phyloP scores from a whole-genome alignment of 2,329 filamentous ascomycete species.

The Bipolaris zeicola region DNA sequence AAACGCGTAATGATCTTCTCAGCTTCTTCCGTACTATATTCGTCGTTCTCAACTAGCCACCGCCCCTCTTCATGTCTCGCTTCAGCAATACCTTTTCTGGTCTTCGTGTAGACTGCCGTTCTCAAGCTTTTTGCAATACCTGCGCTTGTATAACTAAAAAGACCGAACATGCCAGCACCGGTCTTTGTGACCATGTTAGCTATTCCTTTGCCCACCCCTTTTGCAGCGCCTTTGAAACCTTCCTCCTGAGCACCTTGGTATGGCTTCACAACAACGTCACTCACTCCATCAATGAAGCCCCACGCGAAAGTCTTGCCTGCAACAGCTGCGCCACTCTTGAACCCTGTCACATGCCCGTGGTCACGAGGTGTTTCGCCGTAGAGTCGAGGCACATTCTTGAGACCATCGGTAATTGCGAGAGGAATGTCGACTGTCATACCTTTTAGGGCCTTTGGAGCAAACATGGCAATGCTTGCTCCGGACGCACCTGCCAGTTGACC shows the following conservation, averaged over 20 bases:
- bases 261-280: conserved; percentile 77
- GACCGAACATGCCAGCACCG: conserved; percentile 22
- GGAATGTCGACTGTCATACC: conserved; percentile 62
- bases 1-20: background rate
- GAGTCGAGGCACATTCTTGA: conserved; percentile 79
- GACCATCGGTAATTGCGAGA: conserved; percentile 65
- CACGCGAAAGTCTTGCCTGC: conserved; percentile 75
- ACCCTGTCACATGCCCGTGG: conserved; percentile 72
- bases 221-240: conserved; percentile 62
- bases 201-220: conserved; percentile 44
- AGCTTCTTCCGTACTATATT: background rate
- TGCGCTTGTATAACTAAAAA: conserved; percentile 19
- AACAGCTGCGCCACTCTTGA: conserved; percentile 72
- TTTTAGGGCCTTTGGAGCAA: conserved; percentile 21
- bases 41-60: background rate
- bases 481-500: conserved; percentile 15
- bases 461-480: conserved; percentile 15
- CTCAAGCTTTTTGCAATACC: conserved; percentile 1
- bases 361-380: conserved; percentile 80
- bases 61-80: background rate
- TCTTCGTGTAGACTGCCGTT: background rate
- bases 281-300: conserved; percentile 77
- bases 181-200: conserved; percentile 16
- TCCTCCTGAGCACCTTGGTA: conserved; percentile 67
- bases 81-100: background rate